phyloP scores from a whole-genome alignment of 371 early-diverging fungal species.

The Mucor irregularis region DNA sequence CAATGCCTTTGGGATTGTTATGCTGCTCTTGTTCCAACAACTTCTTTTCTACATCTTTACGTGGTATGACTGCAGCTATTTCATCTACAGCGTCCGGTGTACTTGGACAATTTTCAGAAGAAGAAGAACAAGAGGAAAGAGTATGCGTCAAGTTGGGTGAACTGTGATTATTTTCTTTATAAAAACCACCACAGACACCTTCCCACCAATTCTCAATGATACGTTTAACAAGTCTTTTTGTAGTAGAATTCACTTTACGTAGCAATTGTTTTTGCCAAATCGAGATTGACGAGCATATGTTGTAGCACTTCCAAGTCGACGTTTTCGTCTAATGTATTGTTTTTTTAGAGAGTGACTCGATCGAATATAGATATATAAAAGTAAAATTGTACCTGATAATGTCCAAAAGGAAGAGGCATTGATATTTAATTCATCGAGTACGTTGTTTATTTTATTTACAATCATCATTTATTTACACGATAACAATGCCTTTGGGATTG shows the following conservation, averaged over 20 bases:
- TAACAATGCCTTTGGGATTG: conserved; percentile 1
- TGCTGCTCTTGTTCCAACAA: neutral
- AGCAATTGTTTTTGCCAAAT: conserved; percentile 36
- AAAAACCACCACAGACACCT: conserved; percentile 7
- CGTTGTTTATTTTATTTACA: neutral
- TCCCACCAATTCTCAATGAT: conserved; percentile 60
- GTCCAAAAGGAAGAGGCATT: neutral
- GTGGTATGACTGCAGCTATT: conserved; percentile 2
- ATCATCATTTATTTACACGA: conserved; percentile 10
- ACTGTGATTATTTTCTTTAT: neutral
- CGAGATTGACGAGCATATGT: conserved; percentile 26
- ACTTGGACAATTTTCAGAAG: conserved; percentile 4
- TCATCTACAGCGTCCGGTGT: conserved; percentile 18
- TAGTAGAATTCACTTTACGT: conserved; percentile 33
- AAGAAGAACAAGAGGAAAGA: conserved; percentile 1
- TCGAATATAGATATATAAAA: neutral
- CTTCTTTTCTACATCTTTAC: conserved; percentile 9
- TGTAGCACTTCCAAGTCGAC: conserved; percentile 28
- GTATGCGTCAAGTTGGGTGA: conserved; percentile 8
- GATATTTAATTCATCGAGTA: neutral
- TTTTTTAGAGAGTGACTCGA: neutral
- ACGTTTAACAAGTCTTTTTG: conserved; percentile 42
- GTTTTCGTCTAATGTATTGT: neutral
- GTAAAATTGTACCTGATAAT: neutral
- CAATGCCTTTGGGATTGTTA: conserved; percentile 2